Evolutionary conservation across 495 filamentous ascomycete species (phyloP), one percentile per base, ranked within the genome.

Genomic region (Darksidea phi): DNA sequence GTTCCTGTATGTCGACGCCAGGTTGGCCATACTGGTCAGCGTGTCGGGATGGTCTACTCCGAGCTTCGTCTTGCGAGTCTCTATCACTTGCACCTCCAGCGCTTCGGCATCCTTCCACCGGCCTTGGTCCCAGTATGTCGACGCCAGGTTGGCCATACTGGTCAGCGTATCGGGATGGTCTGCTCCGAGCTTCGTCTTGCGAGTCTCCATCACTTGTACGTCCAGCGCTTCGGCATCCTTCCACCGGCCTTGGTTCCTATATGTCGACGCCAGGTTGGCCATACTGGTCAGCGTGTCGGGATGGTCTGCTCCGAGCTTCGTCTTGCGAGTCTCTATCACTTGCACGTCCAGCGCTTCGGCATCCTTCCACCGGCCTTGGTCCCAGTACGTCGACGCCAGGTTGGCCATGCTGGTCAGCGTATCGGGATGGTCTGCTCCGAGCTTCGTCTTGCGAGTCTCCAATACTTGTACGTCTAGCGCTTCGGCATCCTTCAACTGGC

Each of bases 231-330:
- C 42, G 4, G 42, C 42, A 5, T 3, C 42, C 3, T 45, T 13
- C 42, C 42, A 45, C 42, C 42, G 42, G 4, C 42, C 42, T 45
- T 45, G 42, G 12, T 45, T 45, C 42, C 42, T n/a, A n/a, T n/a
- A n/a, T n/a, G 42, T 45, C 3, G 12, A 45, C 4, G 42, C 42
- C 4, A 45, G 42, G 15, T 45, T 45, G 42, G 4, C 15, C 42
- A 45, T 45, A 13, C 42, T 45, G 42, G 42, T 45, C 12, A 45
- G 20, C 42, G 42, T 45, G 42, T 45, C 20, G 6, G 42, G 42
- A 45, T 45, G 42, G 42, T 45, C 42, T 13, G 20, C 42, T 45
- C 42, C 42, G 4, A 45, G 20, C 42, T 45, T 45, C 42, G 4
- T 45, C 42, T 45, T 45, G 42, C 28, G 28, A 32, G 28, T 32